These are phyloP conservation scores for Claviceps purpurea DNA, from an alignment of 2,329 filamentous ascomycete genomes.

Conservation along the genomic window DNA sequence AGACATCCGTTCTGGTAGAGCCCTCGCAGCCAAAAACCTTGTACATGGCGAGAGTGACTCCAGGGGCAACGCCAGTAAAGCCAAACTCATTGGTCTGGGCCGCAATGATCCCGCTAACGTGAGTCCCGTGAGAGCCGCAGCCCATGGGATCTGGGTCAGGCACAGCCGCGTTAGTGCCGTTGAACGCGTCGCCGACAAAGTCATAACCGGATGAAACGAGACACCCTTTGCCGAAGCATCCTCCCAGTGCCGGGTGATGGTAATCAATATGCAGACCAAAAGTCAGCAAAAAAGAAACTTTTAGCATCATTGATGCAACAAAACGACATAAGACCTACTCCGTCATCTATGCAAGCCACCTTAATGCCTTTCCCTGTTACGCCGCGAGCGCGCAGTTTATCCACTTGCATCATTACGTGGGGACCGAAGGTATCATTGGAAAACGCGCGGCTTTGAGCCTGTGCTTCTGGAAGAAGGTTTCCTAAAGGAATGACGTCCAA, in stretches of 20 bases:
- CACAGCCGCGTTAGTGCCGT: constrained; percentile 6
- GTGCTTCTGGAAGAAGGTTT: not conserved
- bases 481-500: not conserved
- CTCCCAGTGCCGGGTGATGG: constrained; percentile 43
- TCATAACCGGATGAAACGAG: constrained; percentile 14
- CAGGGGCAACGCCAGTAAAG: constrained; percentile 4
- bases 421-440: constrained; percentile 4
- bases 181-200: constrained; percentile 12
- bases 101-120: constrained; percentile 15
- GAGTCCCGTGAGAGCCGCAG: constrained; percentile 12
- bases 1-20: constrained; percentile 27
- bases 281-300: not conserved
- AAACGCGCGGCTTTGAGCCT: not conserved
- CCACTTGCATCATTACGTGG: constrained; percentile 8
- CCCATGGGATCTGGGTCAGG: constrained; percentile 11
- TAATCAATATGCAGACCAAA: constrained; percentile 36
- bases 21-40: constrained; percentile 4
- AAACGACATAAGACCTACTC: constrained; percentile 21
- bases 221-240: constrained; percentile 42
- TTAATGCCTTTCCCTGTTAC: constrained; percentile 8
- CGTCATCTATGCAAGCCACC: constrained; percentile 7
- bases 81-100: constrained; percentile 1
- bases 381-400: constrained; percentile 7
- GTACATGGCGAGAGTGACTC: constrained; percentile 3
- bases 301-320: not conserved